A percentile compares a stretch with the other conserved stretches of the same genome.
Evolutionary conservation across 164 flowering plant genomes (phyloP).

Genomic region (Macadamia integrifolia): DNA sequence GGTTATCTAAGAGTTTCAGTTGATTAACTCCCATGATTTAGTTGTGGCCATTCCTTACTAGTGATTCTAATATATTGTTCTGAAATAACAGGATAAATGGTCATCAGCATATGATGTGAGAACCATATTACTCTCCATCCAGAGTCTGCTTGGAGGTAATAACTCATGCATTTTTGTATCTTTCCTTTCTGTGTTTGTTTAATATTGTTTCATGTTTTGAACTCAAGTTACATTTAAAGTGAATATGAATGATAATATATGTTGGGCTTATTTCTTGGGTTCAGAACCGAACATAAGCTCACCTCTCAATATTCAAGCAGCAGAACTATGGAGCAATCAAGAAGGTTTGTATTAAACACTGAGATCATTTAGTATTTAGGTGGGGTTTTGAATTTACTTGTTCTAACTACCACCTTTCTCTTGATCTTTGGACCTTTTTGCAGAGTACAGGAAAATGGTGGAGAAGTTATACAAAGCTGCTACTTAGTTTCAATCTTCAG

Average conservation of each 20-base stretch:
- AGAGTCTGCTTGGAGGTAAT: constrained; percentile 78
- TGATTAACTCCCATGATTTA: background rate
- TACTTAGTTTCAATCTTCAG: background rate
- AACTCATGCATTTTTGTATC: background rate
- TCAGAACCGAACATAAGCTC: constrained; percentile 90
- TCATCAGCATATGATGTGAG: constrained; percentile 99
- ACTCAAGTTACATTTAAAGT: background rate
- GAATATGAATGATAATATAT: background rate
- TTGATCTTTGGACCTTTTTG: constrained; percentile 10
- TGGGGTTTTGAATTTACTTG: background rate
- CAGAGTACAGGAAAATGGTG: constrained; percentile 47
- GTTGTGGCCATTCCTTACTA: background rate
- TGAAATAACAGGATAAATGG: constrained; percentile 75
- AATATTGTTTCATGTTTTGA: too few relatives aligned
- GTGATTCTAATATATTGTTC: background rate
- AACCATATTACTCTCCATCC: constrained; percentile 77
- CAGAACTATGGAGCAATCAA: constrained; percentile 86
- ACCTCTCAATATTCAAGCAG: constrained; percentile 83
- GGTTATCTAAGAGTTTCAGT: background rate
- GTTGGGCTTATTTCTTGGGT: background rate
- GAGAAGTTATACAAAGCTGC: constrained; percentile 19
- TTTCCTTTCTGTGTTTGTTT: too few relatives aligned
- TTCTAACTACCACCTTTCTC: background rate
- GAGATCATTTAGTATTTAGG: too few relatives aligned
- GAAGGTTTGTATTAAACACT: constrained; percentile 40